Evolutionary conservation across 2,329 filamentous ascomycete genomes (phyloP).

Genomic region (Colletotrichum falcatum): DNA sequence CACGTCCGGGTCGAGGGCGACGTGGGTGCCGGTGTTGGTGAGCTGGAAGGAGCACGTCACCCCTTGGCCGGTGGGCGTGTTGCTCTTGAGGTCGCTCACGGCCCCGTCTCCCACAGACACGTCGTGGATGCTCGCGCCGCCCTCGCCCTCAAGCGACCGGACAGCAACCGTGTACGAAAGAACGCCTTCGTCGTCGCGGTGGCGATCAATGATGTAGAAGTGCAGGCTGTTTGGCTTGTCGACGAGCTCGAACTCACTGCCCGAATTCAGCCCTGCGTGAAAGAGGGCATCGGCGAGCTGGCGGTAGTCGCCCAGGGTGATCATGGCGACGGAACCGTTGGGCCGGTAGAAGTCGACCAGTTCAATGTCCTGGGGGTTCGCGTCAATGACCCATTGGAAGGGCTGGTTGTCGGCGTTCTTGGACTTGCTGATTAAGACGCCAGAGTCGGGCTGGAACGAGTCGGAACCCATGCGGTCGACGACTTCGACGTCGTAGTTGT

Average conservation of each 20-base stretch:
- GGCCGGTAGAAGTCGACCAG: slow-evolving; percentile 63
- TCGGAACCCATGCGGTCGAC: slow-evolving; percentile 66
- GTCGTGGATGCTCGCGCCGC: slow-evolving; percentile 49
- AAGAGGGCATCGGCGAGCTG: slow-evolving; percentile 66
- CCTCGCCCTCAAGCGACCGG: slow-evolving; percentile 55
- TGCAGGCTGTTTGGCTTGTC: slow-evolving; percentile 62
- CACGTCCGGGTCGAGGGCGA: slow-evolving; percentile 37
- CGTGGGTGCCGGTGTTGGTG: slow-evolving; percentile 57
- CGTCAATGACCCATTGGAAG: slow-evolving; percentile 67
- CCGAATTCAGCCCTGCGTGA: slow-evolving; percentile 64
- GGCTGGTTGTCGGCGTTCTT: slow-evolving; percentile 58
- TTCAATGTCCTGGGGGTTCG: slow-evolving; percentile 64
- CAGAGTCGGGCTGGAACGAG: slow-evolving; percentile 63
- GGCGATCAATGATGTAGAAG: slow-evolving; percentile 60
- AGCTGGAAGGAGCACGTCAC: slow-evolving; percentile 61
- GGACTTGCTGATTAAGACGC: slow-evolving; percentile 66
- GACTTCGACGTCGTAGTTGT: slow-evolving; percentile 65
- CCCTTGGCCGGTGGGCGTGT: slow-evolving; percentile 49
- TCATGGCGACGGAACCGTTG: slow-evolving; percentile 59
- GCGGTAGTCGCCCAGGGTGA: slow-evolving; percentile 65
- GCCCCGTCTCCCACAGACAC: slow-evolving; percentile 54
- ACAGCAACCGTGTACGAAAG: slow-evolving; percentile 63
- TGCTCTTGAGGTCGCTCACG: slow-evolving; percentile 43
- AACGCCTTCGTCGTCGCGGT: slow-evolving; percentile 56
- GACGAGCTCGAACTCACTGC: slow-evolving; percentile 61